Evolutionary conservation across 768 basidiomycete genomes (phyloP).

Genomic region (Tulasnella sp.): DNA sequence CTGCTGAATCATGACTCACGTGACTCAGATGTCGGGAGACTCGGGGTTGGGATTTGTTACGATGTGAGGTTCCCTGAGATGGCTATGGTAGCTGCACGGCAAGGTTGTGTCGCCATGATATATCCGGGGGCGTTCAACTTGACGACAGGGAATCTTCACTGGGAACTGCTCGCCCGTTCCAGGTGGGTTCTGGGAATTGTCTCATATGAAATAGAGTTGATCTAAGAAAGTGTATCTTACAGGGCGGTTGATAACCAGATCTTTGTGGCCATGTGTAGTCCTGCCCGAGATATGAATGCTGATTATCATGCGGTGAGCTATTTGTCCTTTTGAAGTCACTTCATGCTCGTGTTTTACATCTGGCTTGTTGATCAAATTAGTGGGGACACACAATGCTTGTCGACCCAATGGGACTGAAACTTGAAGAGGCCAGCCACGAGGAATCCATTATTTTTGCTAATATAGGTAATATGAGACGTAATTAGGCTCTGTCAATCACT

Average conservation of each 20-base stretch:
- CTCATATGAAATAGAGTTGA: background rate
- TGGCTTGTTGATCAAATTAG: slow-evolving; percentile 29
- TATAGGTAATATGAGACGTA: slow-evolving; percentile 47
- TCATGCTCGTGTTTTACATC: slow-evolving; percentile 1
- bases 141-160: slow-evolving; percentile 91
- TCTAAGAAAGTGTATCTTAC: slow-evolving; percentile 2
- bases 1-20: background rate
- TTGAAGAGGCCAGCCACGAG: slow-evolving; percentile 41
- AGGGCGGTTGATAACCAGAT: slow-evolving; percentile 96
- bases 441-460: slow-evolving; percentile 69
- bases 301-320: slow-evolving; percentile 73
- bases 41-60: slow-evolving; percentile 94
- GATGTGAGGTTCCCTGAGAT: slow-evolving; percentile 92
- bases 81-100: slow-evolving; percentile 76
- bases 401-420: slow-evolving; percentile 61
- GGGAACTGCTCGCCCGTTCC: slow-evolving; percentile 81
- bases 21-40: slow-evolving; percentile 79
- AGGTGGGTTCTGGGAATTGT: too few species aligned
- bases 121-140: slow-evolving; percentile 94
- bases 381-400: slow-evolving; percentile 87
- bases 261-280: slow-evolving; percentile 92
- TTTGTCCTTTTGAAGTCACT: background rate
- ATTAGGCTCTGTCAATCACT: background rate
- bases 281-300: slow-evolving; percentile 70
- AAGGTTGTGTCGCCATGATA: slow-evolving; percentile 80